Base-by-base conservation (phyloP, 169 alveolate species). In the Plasmodium gaboni region DNA sequence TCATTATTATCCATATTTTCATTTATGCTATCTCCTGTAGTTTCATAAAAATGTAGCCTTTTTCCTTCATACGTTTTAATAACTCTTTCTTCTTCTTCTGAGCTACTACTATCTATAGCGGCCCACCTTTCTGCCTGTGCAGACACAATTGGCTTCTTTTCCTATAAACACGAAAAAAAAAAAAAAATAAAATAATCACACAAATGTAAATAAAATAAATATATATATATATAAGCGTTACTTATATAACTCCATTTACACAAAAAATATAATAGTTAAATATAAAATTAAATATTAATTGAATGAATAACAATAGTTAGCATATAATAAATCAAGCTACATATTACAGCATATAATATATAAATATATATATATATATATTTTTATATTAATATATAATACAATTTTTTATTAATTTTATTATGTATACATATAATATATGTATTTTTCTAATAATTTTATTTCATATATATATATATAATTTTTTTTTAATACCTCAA, bases 31-130 rank as follows among this genome's bases (percentile, higher is more conserved):
- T 92, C 90, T 6, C 86, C 87, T 64, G 76, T 92, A 67, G 76
- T 91, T 67, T 94, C 93, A 64, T 94, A 89, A 38, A 93, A 92
- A 65, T 95, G 97, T 57, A 90, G 65, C 44, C 95, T 94, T 87
- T 95, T 95, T 59, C 96, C 97, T 87, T 93, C 94, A 46, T 95
- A 95, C n/a, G 96, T 93, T 69, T 90, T 87, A 32, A 95, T 96
- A 4, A 95, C 95, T 73, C 97, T 92, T 17, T 94, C 93, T 68
- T 94, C 97, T 15, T 93, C 97, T 46, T 95, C 97, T 24, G 93
- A 94, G 42, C 95, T 92, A 9, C 95, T 92, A 15, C 96, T 94
- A 78, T 94, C 96, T 46, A 92, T 87, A 38, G 95, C 93, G 15
- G 91, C 95, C 96, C 96, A 94, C 22, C 92, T 73, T 55, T 88